phyloP scores from a whole-genome alignment of 1,284 basidiomycete genomes.

The Papiliotrema terrestris region DNA sequence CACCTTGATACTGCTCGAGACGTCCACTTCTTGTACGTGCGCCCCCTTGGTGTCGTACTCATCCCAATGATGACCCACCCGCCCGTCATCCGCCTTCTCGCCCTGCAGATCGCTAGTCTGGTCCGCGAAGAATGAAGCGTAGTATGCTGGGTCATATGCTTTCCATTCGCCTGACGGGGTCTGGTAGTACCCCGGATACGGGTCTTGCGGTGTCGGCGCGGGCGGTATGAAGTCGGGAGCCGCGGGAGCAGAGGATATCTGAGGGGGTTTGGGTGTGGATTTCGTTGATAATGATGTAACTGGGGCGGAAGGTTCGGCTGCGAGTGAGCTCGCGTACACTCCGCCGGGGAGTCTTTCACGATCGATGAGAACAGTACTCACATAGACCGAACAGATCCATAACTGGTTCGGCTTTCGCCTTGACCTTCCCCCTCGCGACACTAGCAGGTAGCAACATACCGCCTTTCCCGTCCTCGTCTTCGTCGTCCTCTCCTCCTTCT shows the following conservation, averaged over 20 bases:
- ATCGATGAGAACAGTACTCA: no score
- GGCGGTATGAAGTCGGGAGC: conserved; percentile 64
- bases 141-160: conserved; percentile 72
- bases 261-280: conserved; percentile 24
- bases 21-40: conserved; percentile 37
- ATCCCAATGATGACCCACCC: conserved; percentile 42
- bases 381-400: conserved; percentile 47
- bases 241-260: conserved; percentile 41
- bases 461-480: conserved; percentile 3
- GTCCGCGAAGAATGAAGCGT: conserved; percentile 57
- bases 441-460: conserved; percentile 23
- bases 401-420: conserved; percentile 12
- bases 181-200: conserved; percentile 84
- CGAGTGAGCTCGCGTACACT: no score
- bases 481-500: conserved; percentile 28
- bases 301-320: conserved; percentile 4
- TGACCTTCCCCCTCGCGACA: conserved; percentile 14
- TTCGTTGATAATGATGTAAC: conserved; percentile 5
- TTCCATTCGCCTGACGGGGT: conserved; percentile 75
- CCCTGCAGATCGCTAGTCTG: neutral
- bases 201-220: conserved; percentile 67
- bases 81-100: conserved; percentile 20
- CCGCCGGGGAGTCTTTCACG: no score
- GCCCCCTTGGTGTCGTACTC: conserved; percentile 28
- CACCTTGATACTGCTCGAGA: conserved; percentile 26